These are phyloP conservation scores for Cryptococcus wingfieldii DNA, from an alignment of 1,284 basidiomycete genomes.

Conservation along the genomic window DNA sequence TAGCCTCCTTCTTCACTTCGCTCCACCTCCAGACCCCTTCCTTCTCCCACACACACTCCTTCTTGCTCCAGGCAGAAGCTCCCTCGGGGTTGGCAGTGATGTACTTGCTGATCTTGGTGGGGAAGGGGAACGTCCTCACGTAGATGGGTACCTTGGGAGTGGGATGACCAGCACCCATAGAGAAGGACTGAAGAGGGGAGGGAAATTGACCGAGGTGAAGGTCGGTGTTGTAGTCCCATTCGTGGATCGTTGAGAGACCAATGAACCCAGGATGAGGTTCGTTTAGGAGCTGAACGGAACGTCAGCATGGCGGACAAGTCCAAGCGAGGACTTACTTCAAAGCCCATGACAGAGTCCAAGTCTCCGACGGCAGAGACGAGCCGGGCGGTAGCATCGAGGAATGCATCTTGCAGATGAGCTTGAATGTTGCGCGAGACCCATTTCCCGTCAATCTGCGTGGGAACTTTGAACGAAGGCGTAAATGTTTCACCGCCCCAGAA, in stretches of 20 bases:
- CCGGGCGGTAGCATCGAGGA: conserved; percentile 69
- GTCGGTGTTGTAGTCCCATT: conserved; percentile 89
- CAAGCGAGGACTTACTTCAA: conserved; percentile 61
- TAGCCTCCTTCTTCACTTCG: conserved; percentile 60
- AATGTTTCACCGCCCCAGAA: conserved; percentile 89
- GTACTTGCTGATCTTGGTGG: conserved; percentile 55
- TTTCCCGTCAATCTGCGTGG: conserved; percentile 51
- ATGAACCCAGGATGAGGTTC: conserved; percentile 95
- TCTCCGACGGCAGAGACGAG: conserved; percentile 67
- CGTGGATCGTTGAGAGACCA: conserved; percentile 72
- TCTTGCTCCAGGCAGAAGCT: conserved; percentile 65
- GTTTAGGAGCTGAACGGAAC: conserved; percentile 69
- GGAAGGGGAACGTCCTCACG: conserved; percentile 77
- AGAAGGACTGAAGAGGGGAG: conserved; percentile 77
- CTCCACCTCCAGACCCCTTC: conserved; percentile 96
- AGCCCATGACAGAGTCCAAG: conserved; percentile 77
- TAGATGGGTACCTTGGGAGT: conserved; percentile 64
- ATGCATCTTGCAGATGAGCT: conserved; percentile 74
- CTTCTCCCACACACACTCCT: conserved; percentile 78
- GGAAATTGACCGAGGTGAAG: conserved; percentile 80
- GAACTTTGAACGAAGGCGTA: conserved; percentile 64
- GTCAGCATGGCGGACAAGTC: background rate
- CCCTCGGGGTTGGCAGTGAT: conserved; percentile 54
- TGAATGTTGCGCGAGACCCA: conserved; percentile 61
- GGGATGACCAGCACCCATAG: conserved; percentile 72